Percentiles rank a stretch among this genome's conserved stretches.
Evolutionary conservation across 768 basidiomycete species (phyloP).

Genomic region (Clitopilus passeckerianus): DNA sequence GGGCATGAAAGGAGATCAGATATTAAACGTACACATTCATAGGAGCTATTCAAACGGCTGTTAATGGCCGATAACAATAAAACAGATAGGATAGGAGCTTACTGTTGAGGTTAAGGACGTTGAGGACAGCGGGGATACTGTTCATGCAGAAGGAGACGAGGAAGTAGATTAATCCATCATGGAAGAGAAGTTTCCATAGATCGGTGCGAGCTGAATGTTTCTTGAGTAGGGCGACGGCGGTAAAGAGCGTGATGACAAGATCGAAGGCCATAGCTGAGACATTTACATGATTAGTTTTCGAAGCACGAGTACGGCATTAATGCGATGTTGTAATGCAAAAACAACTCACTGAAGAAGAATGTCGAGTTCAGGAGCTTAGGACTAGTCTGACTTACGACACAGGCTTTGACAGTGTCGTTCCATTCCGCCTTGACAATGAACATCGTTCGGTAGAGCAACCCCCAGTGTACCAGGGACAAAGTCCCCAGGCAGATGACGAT

Average conservation of each 20-base stretch:
- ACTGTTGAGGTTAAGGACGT: slow-evolving; percentile 58
- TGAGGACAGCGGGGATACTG: slow-evolving; percentile 63
- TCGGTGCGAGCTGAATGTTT: slow-evolving; percentile 50
- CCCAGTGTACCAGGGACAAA: slow-evolving; percentile 62
- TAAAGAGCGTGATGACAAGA: slow-evolving; percentile 52
- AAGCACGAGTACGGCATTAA: not conserved
- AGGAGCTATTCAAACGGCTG: slow-evolving; percentile 28
- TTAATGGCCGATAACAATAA: slow-evolving; percentile 1
- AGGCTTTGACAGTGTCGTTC: slow-evolving; percentile 33
- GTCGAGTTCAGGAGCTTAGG: slow-evolving; percentile 55
- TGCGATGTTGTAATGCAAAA: not conserved
- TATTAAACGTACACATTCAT: slow-evolving; percentile 55
- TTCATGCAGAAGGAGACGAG: slow-evolving; percentile 62
- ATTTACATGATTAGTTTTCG: not conserved
- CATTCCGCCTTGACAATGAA: slow-evolving; percentile 58
- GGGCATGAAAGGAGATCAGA: not conserved
- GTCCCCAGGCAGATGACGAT: slow-evolving; percentile 46
- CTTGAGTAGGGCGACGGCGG: slow-evolving; percentile 45
- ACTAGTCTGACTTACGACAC: slow-evolving; percentile 48
- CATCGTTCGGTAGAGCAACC: slow-evolving; percentile 64
- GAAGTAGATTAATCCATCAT: slow-evolving; percentile 72
- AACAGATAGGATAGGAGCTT: slow-evolving; percentile 16
- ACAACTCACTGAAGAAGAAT: slow-evolving; percentile 65
- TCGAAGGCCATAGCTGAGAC: slow-evolving; percentile 67
- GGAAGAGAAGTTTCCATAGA: slow-evolving; percentile 67